Percentiles rank a stretch among this genome's conserved stretches.
Evolutionary conservation across 176 grass and related monocot species (phyloP).

Genomic region (Puccinellia tenuiflora): DNA sequence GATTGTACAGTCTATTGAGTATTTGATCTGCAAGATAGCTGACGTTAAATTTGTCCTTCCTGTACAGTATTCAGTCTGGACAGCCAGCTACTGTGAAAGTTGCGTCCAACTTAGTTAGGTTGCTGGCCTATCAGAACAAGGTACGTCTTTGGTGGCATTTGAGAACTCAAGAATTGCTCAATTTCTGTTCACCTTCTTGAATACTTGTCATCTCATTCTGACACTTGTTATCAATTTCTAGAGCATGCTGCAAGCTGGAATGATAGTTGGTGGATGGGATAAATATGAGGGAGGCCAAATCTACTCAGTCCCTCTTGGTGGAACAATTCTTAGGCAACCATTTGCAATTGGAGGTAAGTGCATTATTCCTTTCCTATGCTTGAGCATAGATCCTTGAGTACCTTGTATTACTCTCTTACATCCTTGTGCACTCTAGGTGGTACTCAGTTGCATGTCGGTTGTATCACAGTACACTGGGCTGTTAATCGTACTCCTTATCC

Average conservation of each 20-base stretch:
- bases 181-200: background rate
- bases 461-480: background rate
- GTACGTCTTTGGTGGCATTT: constrained; percentile 35
- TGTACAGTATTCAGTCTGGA: constrained; percentile 84
- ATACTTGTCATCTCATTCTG: background rate
- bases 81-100: constrained; percentile 94
- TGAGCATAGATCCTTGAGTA: background rate
- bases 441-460: background rate
- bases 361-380: background rate
- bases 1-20: background rate
- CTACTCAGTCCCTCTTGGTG: constrained; percentile 87
- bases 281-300: constrained; percentile 97
- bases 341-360: constrained; percentile 90
- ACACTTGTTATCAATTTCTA: constrained; percentile 24
- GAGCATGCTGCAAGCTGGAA: constrained; percentile 94
- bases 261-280: constrained; percentile 97
- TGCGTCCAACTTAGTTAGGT: constrained; percentile 81
- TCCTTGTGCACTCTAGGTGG: background rate
- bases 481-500: background rate
- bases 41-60: background rate
- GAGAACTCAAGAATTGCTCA: too few relatives aligned
- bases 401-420: background rate
- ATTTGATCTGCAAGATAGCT: constrained; percentile 17
- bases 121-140: constrained; percentile 95
- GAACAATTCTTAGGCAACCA: constrained; percentile 75